These are phyloP conservation scores for Pharus latifolius DNA, from an alignment of 176 grass and related monocot species.

Conservation along the genomic window DNA sequence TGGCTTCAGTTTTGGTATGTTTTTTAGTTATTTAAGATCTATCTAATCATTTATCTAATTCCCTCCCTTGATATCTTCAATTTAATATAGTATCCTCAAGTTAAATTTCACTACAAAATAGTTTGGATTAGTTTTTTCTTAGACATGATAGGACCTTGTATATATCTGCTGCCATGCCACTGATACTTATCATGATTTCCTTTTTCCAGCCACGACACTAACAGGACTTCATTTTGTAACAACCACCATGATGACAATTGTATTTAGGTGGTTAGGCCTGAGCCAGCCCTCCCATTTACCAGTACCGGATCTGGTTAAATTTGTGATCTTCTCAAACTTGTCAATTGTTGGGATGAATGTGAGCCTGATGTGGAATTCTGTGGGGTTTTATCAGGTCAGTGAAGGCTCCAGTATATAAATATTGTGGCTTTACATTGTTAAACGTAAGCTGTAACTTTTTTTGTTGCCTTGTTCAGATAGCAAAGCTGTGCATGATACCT, in stretches of 20 bases:
- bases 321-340: conserved; percentile 40
- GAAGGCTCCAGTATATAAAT: background rate
- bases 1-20: conserved; percentile 39
- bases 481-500: conserved; percentile 51
- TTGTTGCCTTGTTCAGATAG: conserved; percentile 22
- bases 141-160: no score
- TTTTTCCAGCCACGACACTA: conserved; percentile 28
- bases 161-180: background rate
- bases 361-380: conserved; percentile 51
- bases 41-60: background rate
- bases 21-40: background rate
- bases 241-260: conserved; percentile 29
- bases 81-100: no score
- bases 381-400: conserved; percentile 50
- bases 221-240: conserved; percentile 50
- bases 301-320: conserved; percentile 30
- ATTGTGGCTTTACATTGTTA: background rate
- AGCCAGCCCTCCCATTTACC: conserved; percentile 42
- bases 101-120: no score
- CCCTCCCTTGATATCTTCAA: no score
- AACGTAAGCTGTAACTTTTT: background rate
- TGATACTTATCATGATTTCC: background rate
- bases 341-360: conserved; percentile 51
- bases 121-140: no score
- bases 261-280: conserved; percentile 31